phyloP scores from a whole-genome alignment of 805 yeast species.

The Pichia sporocuriosa region DNA sequence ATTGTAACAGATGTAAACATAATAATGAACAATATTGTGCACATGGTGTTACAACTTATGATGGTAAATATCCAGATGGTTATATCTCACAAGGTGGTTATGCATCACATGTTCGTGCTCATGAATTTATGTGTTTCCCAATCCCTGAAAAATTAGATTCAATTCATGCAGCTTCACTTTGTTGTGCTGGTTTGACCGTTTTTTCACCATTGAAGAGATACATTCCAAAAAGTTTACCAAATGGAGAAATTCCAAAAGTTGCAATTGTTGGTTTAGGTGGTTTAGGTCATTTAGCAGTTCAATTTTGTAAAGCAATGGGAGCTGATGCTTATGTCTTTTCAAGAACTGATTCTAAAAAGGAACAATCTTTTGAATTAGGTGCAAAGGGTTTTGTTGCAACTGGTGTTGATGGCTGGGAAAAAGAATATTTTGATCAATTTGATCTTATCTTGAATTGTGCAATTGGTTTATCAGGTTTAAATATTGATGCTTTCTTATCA shows the following conservation, averaged over 20 bases:
- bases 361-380: slow-evolving; percentile 35
- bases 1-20: slow-evolving; percentile 31
- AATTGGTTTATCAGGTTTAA: slow-evolving; percentile 31
- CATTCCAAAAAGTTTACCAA: slow-evolving; percentile 23
- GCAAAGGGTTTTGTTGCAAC: slow-evolving; percentile 41
- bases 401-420: slow-evolving; percentile 37
- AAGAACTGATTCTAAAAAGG: slow-evolving; percentile 34
- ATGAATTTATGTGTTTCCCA: slow-evolving; percentile 40
- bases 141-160: slow-evolving; percentile 39
- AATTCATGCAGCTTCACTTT: slow-evolving; percentile 40
- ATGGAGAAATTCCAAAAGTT: slow-evolving; percentile 31
- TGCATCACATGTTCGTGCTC: slow-evolving; percentile 41
- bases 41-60: slow-evolving; percentile 37
- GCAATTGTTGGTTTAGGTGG: slow-evolving; percentile 43
- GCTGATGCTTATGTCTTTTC: slow-evolving; percentile 41
- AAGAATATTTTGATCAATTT: slow-evolving; percentile 27
- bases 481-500: slow-evolving; percentile 31
- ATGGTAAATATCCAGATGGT: slow-evolving; percentile 31
- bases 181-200: slow-evolving; percentile 48
- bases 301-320: slow-evolving; percentile 38
- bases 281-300: slow-evolving; percentile 41
- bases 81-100: slow-evolving; percentile 39
- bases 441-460: slow-evolving; percentile 41
- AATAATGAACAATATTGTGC: slow-evolving; percentile 42
- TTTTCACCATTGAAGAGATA: slow-evolving; percentile 43